phyloP scores from a whole-genome alignment of 2,329 filamentous ascomycete genomes.

The Scleromitrula shiraiana region DNA sequence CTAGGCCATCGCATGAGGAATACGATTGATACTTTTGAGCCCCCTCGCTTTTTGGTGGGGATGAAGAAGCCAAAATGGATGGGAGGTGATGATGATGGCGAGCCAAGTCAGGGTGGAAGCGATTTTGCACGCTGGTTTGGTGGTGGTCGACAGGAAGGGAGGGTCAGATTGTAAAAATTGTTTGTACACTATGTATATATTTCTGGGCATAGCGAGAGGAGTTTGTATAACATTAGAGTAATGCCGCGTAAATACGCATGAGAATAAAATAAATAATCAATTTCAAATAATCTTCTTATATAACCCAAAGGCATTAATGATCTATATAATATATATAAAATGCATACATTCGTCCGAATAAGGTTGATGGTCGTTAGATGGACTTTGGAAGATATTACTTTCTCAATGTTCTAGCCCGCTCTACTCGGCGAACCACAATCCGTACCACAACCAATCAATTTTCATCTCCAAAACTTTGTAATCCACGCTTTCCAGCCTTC shows the following conservation, averaged over 20 bases:
- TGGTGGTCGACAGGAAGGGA: slow-evolving; percentile 34
- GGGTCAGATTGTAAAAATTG: slow-evolving; percentile 25
- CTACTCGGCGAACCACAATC: slow-evolving; percentile 7
- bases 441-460: slow-evolving; percentile 2
- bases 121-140: slow-evolving; percentile 54
- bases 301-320: too few species aligned
- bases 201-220: slow-evolving; percentile 26
- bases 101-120: slow-evolving; percentile 28
- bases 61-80: slow-evolving; percentile 80
- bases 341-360: too few species aligned
- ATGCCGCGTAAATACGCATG: slow-evolving; percentile 10
- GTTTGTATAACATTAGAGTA: slow-evolving; percentile 15
- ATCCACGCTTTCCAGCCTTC: slow-evolving; percentile 3
- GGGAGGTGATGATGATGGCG: slow-evolving; percentile 45
- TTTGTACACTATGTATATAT: slow-evolving; percentile 3
- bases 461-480: neutral
- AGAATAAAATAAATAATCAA: slow-evolving; percentile 9
- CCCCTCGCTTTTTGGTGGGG: slow-evolving; percentile 71
- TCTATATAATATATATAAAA: neutral
- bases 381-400: too few species aligned
- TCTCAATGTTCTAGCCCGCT: neutral
- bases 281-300: neutral
- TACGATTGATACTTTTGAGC: slow-evolving; percentile 75
- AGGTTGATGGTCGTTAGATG: too few species aligned
- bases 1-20: slow-evolving; percentile 84